A percentile compares a stretch with the other conserved stretches of the same genome.
These are phyloP conservation scores for Starmera dryadoides DNA, from an alignment of 805 yeast genomes.

Conservation along the genomic window DNA sequence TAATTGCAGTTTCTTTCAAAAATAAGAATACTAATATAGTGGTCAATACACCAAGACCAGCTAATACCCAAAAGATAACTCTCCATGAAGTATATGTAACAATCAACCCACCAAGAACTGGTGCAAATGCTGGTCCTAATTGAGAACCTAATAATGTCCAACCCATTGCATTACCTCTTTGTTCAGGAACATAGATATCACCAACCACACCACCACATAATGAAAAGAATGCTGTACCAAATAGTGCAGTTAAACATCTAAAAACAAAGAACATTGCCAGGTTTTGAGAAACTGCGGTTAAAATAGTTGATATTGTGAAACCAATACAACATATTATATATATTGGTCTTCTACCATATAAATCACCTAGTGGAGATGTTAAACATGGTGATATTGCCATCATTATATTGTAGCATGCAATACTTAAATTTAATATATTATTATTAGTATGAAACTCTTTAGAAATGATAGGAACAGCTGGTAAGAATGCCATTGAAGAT, in stretches of 20 bases:
- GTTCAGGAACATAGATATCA: conserved; percentile 43
- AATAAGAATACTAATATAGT: conserved; percentile 29
- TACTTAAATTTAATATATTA: conserved; percentile 39
- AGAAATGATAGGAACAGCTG: conserved; percentile 46
- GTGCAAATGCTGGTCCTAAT: conserved; percentile 46
- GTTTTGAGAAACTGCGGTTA: conserved; percentile 41
- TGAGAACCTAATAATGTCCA: conserved; percentile 43
- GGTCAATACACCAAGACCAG: conserved; percentile 34
- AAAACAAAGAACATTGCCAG: conserved; percentile 49
- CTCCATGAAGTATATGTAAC: conserved; percentile 47
- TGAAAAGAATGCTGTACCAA: conserved; percentile 49
- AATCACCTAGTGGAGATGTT: conserved; percentile 41
- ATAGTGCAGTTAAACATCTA: conserved; percentile 39
- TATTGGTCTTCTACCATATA: conserved; percentile 42
- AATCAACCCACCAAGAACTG: conserved; percentile 45
- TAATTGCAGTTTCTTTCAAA: conserved; percentile 38
- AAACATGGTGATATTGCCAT: conserved; percentile 50
- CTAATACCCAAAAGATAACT: conserved; percentile 42
- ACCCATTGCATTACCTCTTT: conserved; percentile 46
- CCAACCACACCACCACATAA: conserved; percentile 45
- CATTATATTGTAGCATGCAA: conserved; percentile 40
- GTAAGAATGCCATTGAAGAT: conserved; percentile 37
- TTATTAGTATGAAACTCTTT: conserved; percentile 36
- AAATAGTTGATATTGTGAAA: conserved; percentile 20
- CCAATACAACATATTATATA: conserved; percentile 34